Evolutionary conservation across 176 grass and related monocot genomes (phyloP), one percentile per base, ranked within the genome.

Genomic region (Pontederia crassipes): DNA sequence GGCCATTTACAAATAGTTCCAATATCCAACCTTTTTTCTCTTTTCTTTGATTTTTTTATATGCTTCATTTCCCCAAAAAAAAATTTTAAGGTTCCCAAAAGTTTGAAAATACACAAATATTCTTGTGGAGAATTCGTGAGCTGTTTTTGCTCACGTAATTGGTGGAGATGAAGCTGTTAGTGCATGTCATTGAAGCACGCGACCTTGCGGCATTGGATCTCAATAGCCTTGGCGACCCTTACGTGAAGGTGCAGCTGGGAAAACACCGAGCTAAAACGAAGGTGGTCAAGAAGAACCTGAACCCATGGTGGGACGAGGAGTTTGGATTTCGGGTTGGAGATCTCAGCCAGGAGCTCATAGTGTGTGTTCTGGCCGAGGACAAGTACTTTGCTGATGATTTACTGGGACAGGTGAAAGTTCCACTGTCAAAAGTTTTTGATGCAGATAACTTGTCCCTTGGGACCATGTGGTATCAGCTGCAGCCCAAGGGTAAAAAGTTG

Each of bases 331-430:
- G 77, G 0, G 87, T 98, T 12, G 84, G 79, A 7, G 81, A 92
- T 69, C 85, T 98, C 67, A 69, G 69, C 52, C 81, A 92, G 14
- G 79, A 92, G 67, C 88, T 98, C 64, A 55, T 18, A 54, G 40
- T 98, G 32, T 50, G 26, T 68, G 74, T 98, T 27, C 69, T 92
- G 47, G 79, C 92, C 62, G 87, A 98, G 75, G 93, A 98, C 67
- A 80, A 73, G 24, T 91, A 88, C 71, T 98, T 98, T 59, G 24
- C 81, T 17, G 93, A 92, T 71, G 93, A 98, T 79, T 76, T 86
- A 60, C 55, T 98, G 13, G 87, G 93, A 2, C 93, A 86, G 87
- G 75, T 98, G 49, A 89, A 70, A 78, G 77, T 98, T 67, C 87
- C 84, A 12, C 76, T 92, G 65, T 75, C 79, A 3, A 65, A 13